Evolutionary conservation across 2,329 filamentous ascomycete species (phyloP), one percentile per base, ranked within the genome.

Genomic region (Aspergillus sp.): DNA sequence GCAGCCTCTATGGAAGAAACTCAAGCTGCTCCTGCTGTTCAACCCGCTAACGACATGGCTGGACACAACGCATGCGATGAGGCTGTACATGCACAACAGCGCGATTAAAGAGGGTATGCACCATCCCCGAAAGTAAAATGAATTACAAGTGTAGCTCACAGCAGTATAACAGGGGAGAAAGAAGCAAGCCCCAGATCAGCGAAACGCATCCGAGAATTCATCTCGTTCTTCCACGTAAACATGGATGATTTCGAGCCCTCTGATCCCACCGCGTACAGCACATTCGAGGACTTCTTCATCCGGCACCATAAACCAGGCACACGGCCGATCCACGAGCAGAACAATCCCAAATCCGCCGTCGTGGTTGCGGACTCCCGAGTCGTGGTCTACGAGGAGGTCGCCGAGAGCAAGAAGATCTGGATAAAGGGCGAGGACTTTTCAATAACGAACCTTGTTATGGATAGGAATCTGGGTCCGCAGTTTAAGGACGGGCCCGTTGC

Each of bases 361-460:
- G 61, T 70, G 0, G 70, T 75, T 11, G 68, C 74, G 12, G 74
- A 78, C 64, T 73, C 66, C n/a, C 68, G 74, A 4, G 66, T 73
- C 17, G 73, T 77, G 4, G 67, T 70, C 1, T 77, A 74, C 60
- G 62, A 69, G 4, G 70, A 68, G 6, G 68, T 78, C 9, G 63
- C 66, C 6, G 63, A 70, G 48, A 69, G 70, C 4, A 68, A 68
- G 52, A 68, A 61, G 45, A 63, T 77, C 35, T 79, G 77, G 77
- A 77, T 80, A 58, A 79, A 80, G 58, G 77, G 77, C 2, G 66
- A 62, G n/a, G 67, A 77, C 40, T 80, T 80, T 60, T 75, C 70
- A 6, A 72, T 80, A 45, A 66, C 69, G 11, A 73, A 74, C 45
- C 66, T 80, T 1, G 65, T 78, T 7, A 70, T 70, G 56, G 72